Evolutionary conservation across 805 yeast species (phyloP).

Genomic region (Candida caryicola): DNA sequence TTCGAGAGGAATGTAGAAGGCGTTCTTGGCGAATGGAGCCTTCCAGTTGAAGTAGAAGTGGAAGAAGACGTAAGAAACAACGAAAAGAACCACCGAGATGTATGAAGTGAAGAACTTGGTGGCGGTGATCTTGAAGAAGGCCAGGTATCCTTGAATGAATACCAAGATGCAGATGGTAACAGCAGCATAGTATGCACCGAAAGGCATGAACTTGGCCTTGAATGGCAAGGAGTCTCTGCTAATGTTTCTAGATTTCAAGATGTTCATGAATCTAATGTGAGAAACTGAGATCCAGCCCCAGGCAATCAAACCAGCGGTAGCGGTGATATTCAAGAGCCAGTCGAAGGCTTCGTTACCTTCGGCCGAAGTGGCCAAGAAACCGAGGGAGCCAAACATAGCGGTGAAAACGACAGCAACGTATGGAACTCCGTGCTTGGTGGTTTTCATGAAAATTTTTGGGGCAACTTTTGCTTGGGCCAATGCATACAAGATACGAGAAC

Average conservation of each 20-base stretch:
- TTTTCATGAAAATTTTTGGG: conserved; percentile 48
- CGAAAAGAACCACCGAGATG: conserved; percentile 62
- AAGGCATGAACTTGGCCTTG: conserved; percentile 72
- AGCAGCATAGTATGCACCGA: conserved; percentile 60
- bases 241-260: conserved; percentile 60
- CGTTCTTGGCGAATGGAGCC: conserved; percentile 30
- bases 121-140: conserved; percentile 56
- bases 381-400: conserved; percentile 60
- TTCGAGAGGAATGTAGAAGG: conserved; percentile 47
- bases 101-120: conserved; percentile 66
- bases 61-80: conserved; percentile 52
- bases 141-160: conserved; percentile 69
- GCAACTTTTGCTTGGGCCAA: conserved; percentile 59
- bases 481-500: conserved; percentile 66
- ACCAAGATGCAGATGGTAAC: conserved; percentile 53
- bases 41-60: conserved; percentile 50
- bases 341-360: conserved; percentile 59
- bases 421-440: conserved; percentile 63
- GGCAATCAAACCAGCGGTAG: conserved; percentile 70
- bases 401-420: conserved; percentile 54
- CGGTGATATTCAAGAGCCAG: conserved; percentile 75
- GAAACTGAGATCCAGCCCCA: conserved; percentile 66
- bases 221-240: conserved; percentile 69
- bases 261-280: conserved; percentile 68
- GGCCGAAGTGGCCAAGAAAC: conserved; percentile 53